Conservation (phyloP, 352 stramenopile genomes). For the Phytophthora rubi region DNA sequence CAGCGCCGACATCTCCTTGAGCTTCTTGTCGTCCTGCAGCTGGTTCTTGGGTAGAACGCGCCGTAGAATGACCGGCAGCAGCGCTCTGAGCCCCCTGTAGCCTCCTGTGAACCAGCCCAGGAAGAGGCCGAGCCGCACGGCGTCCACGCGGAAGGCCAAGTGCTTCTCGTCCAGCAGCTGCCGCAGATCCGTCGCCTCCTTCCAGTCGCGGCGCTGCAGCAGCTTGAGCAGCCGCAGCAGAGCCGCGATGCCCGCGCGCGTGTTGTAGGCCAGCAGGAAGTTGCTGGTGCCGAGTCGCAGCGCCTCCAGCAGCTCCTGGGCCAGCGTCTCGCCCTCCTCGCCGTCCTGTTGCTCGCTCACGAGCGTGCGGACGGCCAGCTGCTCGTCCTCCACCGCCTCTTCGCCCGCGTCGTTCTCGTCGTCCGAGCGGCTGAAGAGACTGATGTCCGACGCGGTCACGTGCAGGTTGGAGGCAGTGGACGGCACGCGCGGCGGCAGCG, state of each 20-base stretch:
- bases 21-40: conserved; percentile 28
- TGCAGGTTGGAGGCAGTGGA: conserved; percentile 38
- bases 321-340: conserved; percentile 44
- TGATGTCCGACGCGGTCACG: conserved; percentile 52
- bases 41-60: conserved; percentile 33
- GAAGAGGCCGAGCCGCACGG: conserved; percentile 87
- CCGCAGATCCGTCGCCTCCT: conserved; percentile 55
- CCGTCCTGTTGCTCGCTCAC: conserved; percentile 33
- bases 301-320: conserved; percentile 68
- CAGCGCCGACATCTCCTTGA: conserved; percentile 60
- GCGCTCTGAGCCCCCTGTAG: conserved; percentile 65
- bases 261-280: conserved; percentile 90
- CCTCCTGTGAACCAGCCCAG: conserved; percentile 85
- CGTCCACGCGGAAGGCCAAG: conserved; percentile 82
- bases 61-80: conserved; percentile 57
- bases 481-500: conserved; percentile 32
- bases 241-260: conserved; percentile 77
- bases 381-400: conserved; percentile 23
- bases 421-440: conserved; percentile 44
- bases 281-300: conserved; percentile 80
- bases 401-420: conserved; percentile 25
- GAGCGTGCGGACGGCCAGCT: conserved; percentile 29
- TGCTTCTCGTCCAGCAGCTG: conserved; percentile 80
- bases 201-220: conserved; percentile 62
- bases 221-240: conserved; percentile 76